Conservation (phyloP, 1,284 basidiomycete species). For the Heterobasidion occidentale region DNA sequence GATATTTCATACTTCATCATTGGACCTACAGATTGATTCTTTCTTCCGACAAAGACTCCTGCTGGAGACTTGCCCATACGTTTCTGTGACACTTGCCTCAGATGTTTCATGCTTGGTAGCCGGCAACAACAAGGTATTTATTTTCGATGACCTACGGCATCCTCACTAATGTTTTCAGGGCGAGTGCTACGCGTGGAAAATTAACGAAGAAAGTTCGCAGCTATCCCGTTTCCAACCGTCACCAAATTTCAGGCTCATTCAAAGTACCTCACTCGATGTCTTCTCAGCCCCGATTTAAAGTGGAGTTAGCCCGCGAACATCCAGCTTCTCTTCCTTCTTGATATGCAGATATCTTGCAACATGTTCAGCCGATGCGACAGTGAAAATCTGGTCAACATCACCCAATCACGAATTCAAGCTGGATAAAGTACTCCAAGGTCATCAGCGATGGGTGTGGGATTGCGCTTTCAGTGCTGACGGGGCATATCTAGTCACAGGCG, state of each 20-base stretch:
- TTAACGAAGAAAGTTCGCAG: constrained; percentile 76
- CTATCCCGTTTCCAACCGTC: constrained; percentile 87
- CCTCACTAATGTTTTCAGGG: constrained; percentile 42
- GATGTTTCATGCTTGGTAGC: constrained; percentile 96
- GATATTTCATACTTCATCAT: constrained; percentile 8
- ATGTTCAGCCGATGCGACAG: constrained; percentile 96
- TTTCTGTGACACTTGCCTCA: constrained; percentile 88
- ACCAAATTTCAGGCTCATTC: constrained; percentile 93
- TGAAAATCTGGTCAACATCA: constrained; percentile 95
- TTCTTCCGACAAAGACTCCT: constrained; percentile 58
- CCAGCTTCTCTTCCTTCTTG: not conserved
- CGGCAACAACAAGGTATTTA: constrained; percentile 85
- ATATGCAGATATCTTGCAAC: constrained; percentile 83
- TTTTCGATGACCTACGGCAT: constrained; percentile 7
- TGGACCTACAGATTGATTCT: constrained; percentile 5
- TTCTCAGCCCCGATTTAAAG: constrained; percentile 88
- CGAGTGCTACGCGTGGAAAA: constrained; percentile 94
- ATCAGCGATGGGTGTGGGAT: constrained; percentile 99
- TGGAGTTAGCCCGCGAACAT: constrained; percentile 2
- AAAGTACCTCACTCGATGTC: constrained; percentile 89
- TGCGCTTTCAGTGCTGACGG: constrained; percentile 99
- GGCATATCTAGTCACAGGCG: constrained; percentile 92
- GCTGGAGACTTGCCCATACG: constrained; percentile 95
- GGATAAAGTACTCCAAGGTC: constrained; percentile 86
- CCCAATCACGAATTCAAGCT: constrained; percentile 84